A percentile compares a stretch with the other conserved stretches of the same genome.
Evolutionary conservation across 176 grass and related monocot species (phyloP).

Genomic region (Bromus sterilis): DNA sequence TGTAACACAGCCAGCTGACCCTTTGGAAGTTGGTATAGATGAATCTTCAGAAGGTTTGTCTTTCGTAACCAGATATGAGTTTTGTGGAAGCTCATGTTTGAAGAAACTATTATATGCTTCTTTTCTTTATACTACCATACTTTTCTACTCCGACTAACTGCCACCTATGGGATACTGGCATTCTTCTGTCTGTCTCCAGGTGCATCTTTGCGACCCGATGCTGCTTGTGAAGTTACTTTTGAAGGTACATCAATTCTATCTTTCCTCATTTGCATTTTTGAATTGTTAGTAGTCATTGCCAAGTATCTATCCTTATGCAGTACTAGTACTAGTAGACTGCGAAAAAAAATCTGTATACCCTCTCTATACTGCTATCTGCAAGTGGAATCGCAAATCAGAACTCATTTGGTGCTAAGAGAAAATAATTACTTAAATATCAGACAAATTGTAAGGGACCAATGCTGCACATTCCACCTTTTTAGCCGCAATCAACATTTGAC

Average conservation of each 20-base stretch:
- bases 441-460: not conserved
- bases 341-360: not conserved
- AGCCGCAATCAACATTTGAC: not conserved
- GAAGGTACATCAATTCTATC: not conserved
- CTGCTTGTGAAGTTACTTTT: conserved; percentile 1
- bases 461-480: not conserved
- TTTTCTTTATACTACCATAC: too few relatives aligned
- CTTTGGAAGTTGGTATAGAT: not conserved
- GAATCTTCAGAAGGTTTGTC: conserved; percentile 17
- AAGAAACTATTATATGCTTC: not conserved
- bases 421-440: not conserved
- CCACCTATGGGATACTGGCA: not conserved
- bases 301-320: not conserved
- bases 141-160: not conserved
- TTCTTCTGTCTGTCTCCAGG: not conserved
- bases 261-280: not conserved
- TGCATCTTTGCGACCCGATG: not conserved
- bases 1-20: not conserved
- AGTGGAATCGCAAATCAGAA: not conserved
- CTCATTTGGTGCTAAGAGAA: not conserved
- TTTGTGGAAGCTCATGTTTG: not conserved
- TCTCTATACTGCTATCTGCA: not conserved
- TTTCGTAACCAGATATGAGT: not conserved
- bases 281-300: not conserved
- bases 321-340: not conserved